Evolutionary conservation across 371 early-diverging fungal species (phyloP), one percentile per base, ranked within the genome.

Genomic region (Amoeboaphelidium occidentale): DNA sequence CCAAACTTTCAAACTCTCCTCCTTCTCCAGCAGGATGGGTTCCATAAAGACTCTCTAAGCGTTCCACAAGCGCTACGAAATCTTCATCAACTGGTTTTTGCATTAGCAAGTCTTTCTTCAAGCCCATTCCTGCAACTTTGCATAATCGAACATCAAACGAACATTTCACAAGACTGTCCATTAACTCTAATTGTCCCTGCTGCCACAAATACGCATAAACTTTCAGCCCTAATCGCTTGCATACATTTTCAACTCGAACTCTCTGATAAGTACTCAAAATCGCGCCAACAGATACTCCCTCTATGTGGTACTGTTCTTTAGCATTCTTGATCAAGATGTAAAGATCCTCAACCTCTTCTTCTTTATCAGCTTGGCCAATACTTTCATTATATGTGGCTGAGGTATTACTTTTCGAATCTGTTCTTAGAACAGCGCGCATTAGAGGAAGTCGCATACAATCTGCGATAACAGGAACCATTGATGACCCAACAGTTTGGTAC

Each of bases 401-500:
- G 54, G 82, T 80, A 24, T 79, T 81, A 0, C 78, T 63, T 21
- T 62, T 59, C 0, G 96, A 74, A 1, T 57, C 58, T 2, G 96
- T 92, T 14, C 53, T 57, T 32, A 94, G 88, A 39, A 74, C 74
- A 27, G 69, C 62, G 26, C 84, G 71, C 55, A 83, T 90, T 24
- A 98, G 62, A 17, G 98, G 98, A 3, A 97, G 57, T 4, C 70
- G 74, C 70, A 98, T 73, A 62, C 87, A 87, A 51, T 88, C 80
- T 10, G 84, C 74, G 60, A 89, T 81, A 28, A 68, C 62, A 24
- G 75, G 66, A 21, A 96, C 82, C 20, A 80, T 79, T 57, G 87
- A 89, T 58, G 87, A 83, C 1, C 98, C 99, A 10, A 98, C 98
- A 0, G 97, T 96, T 62, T 99, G 99, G 60, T 87, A 98, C 88